These are phyloP conservation scores for Ottelia alismoides DNA, from an alignment of 106 monocot genomes.

Conservation along the genomic window DNA sequence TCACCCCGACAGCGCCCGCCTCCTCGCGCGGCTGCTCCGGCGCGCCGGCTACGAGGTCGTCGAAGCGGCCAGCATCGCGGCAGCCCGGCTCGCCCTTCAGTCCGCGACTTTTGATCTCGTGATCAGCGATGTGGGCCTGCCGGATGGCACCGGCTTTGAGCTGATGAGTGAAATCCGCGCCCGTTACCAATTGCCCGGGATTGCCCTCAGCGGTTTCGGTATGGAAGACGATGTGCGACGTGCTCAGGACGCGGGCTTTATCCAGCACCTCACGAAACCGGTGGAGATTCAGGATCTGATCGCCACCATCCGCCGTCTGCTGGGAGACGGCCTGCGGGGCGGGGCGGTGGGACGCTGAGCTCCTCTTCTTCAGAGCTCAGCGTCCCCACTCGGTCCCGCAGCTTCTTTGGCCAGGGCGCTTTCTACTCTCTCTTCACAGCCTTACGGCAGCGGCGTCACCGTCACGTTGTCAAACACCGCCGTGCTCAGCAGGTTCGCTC, in stretches of 20 bases:
- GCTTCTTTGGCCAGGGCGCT: too few species aligned
- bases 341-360: too few species aligned
- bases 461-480: too few species aligned
- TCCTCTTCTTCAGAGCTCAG: too few species aligned
- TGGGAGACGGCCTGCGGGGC: too few species aligned
- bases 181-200: background rate
- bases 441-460: too few species aligned
- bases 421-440: too few species aligned
- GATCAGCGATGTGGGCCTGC: background rate
- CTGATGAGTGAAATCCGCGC: background rate
- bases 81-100: background rate
- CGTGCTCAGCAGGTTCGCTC: too few species aligned
- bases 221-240: background rate
- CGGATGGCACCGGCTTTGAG: background rate
- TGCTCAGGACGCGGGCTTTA: background rate
- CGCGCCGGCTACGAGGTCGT: background rate
- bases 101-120: background rate
- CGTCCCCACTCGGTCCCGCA: too few species aligned
- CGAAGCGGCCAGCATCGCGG: background rate
- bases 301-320: too few species aligned
- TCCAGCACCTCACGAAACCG: background rate
- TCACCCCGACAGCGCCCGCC: background rate
- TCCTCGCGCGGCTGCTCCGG: background rate
- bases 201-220: background rate
- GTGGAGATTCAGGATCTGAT: background rate